Base-by-base conservation (phyloP, 257 asterid species). In the Cruciata laevipes region DNA sequence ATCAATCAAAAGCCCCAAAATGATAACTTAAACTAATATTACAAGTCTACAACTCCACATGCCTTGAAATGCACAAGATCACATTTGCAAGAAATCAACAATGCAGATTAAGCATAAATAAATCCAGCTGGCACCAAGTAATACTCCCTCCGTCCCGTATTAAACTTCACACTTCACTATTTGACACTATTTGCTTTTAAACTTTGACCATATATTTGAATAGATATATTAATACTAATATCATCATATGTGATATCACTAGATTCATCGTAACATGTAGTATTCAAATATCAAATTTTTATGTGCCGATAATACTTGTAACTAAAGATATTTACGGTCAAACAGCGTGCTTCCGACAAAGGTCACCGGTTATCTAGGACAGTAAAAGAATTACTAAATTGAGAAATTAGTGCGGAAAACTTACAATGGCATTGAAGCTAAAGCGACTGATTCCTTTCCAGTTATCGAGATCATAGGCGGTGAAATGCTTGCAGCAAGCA, bases 401-500 rank as follows among this genome's bases (percentile, higher is more conserved):
- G 4, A 61, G 44, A 53, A 53, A n/a, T n/a, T n/a, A 18, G 6
- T 47, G 32, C 63, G 25, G 66, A 33, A 21, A 10, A 72, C 76
- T 79, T 61, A 88, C 96, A 76, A 51, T 63, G 32, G 97, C 97
- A 72, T 90, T 71, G 31, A 84, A 89, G 23, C 81, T 81, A 65
- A 72, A 86, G 1, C 96, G 88, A 47, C 75, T 74, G 21, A 74
- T 16, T 65, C 84, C 86, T 31, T 80, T 84, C 96, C 96, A 89
- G 0, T 78, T 76, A 68, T 89, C 96, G 78, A 89, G 67, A 74
- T 89, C 96, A 53, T 89, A 87, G 25, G 96, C 96, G 23, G 97
- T 88, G 81, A 90, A 88, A 77, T 90, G 97, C 63, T 90, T 90
- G 70, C 96, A 88, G 47, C 95, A 88, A 37, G 97, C 96, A 2